Conservation (phyloP, 1,284 basidiomycete species). For the Papiliotrema flavescens region DNA sequence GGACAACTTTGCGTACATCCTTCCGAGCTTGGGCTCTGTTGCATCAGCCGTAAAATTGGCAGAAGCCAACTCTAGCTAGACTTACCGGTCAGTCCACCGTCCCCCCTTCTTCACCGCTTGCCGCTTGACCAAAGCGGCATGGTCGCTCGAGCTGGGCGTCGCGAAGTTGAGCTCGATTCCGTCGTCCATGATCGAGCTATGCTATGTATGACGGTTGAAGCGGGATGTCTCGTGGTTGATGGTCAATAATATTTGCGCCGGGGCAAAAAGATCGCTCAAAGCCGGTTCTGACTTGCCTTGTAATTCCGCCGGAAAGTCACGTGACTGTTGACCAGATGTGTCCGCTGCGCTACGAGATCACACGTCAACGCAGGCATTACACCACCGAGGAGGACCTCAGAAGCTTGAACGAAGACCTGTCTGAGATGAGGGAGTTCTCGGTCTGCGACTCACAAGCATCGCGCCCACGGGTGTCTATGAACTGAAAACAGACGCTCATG, state of each 20-base stretch:
- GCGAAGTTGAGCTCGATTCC: constrained; percentile 50
- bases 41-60: constrained; percentile 23
- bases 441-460: too few relatives aligned
- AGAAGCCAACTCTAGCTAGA: neutral
- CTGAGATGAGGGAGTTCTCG: too few relatives aligned
- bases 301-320: too few relatives aligned
- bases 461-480: too few relatives aligned
- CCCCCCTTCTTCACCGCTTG: constrained; percentile 59
- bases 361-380: too few relatives aligned
- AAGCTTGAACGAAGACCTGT: too few relatives aligned
- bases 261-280: too few relatives aligned
- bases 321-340: too few relatives aligned
- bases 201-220: neutral
- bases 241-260: neutral
- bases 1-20: constrained; percentile 24
- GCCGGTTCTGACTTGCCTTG: too few relatives aligned
- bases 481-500: too few relatives aligned
- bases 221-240: neutral
- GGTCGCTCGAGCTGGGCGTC: constrained; percentile 7
- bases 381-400: too few relatives aligned
- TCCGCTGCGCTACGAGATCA: too few relatives aligned
- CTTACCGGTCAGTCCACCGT: constrained; percentile 78
- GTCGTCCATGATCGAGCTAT: constrained; percentile 31
- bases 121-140: constrained; percentile 14
- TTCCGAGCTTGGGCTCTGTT: constrained; percentile 45